Base-by-base conservation (phyloP, 2,329 filamentous ascomycete genomes). In the Colletotrichum tamarilloi region DNA sequence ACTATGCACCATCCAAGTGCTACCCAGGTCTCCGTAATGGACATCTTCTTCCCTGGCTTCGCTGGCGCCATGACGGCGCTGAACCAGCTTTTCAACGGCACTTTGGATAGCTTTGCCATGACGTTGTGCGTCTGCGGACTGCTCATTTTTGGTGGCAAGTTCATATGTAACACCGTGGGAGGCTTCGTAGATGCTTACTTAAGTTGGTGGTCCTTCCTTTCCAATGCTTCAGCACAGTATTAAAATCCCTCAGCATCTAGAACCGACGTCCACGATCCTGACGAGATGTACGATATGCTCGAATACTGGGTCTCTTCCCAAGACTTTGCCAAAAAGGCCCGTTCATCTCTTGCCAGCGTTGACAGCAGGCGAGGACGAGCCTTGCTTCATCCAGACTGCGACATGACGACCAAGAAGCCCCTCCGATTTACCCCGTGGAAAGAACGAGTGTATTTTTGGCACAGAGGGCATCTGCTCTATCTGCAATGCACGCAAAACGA, bases 131-230 rank as follows among this genome's bases (percentile, higher is more conserved):
- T 24, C 2, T 24, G 2, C 24, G 24, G 24, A 24, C 24, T 24
- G 2, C 24, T 24, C 2, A 24, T 24, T 24, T 24, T 24, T 24
- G 2, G 24, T 24, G 2, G 24, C 2, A 24, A 24, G 24, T 24
- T 24, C 2, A 24, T 6, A 46, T 84, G 9, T 72, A 75, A 62
- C 81, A 85, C 72, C 76, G 82, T 22, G 76, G 81, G 49, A 68
- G 57, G 66, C 7, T 62, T 68, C 1, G 24, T 68, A 1, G 49
- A 55, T 32, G 46, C 46, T 12, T 68, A 68, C 30, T 68, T 68
- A 7, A 68, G 66, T 62, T 42, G 16, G 49, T 46, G 35, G 30
- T 49, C 22, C 6, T 46, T 19, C 38, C 16, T 46, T 30, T 30
- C 35, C 12, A 52, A 62, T 8, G 11, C 16, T 57, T 4, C n/a